Percentiles rank a stretch among this genome's conserved stretches.
phyloP scores from a whole-genome alignment of 1,139 yeast species.

The Scheffersomyces parashehatae region DNA sequence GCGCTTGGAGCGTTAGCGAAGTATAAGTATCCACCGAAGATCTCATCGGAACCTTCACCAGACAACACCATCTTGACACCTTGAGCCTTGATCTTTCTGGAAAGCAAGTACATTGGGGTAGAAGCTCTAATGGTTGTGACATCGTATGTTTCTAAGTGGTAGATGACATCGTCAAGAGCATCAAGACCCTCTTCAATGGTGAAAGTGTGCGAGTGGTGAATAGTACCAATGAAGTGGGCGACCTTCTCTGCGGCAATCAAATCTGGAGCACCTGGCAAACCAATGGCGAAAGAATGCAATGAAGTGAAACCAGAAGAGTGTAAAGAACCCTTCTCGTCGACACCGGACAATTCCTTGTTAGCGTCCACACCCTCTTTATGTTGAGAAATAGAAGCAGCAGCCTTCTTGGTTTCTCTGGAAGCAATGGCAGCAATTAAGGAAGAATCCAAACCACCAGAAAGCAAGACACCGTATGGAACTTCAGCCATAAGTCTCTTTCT shows the following conservation, averaged over 20 bases:
- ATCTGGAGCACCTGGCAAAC: slow-evolving; percentile 98
- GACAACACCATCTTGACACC: slow-evolving; percentile 99
- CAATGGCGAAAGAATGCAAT: slow-evolving; percentile 94
- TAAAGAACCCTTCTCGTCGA: slow-evolving; percentile 83
- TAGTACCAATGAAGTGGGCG: slow-evolving; percentile 91
- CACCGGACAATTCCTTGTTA: slow-evolving; percentile 77
- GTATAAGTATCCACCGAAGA: slow-evolving; percentile 97
- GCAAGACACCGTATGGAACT: slow-evolving; percentile 95
- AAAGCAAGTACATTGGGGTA: slow-evolving; percentile 95
- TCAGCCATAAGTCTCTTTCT: slow-evolving; percentile 99
- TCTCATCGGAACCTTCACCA: slow-evolving; percentile 99
- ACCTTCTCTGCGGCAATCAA: slow-evolving; percentile 94
- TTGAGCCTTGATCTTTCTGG: slow-evolving; percentile 97
- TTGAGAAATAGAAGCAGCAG: slow-evolving; percentile 53
- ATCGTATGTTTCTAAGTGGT: slow-evolving; percentile 95
- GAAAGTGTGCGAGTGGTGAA: slow-evolving; percentile 97
- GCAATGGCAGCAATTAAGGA: slow-evolving; percentile 96
- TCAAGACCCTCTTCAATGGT: slow-evolving; percentile 96
- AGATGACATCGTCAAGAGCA: slow-evolving; percentile 90
- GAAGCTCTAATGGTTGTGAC: slow-evolving; percentile 99
- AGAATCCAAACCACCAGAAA: slow-evolving; percentile 96
- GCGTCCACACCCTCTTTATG: slow-evolving; percentile 49
- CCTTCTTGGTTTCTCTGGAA: slow-evolving; percentile 89
- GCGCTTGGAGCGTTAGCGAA: slow-evolving; percentile 96
- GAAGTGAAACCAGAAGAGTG: slow-evolving; percentile 74